These are phyloP conservation scores for Globisporangium middletonii DNA, from an alignment of 352 stramenopile species.

Conservation along the genomic window DNA sequence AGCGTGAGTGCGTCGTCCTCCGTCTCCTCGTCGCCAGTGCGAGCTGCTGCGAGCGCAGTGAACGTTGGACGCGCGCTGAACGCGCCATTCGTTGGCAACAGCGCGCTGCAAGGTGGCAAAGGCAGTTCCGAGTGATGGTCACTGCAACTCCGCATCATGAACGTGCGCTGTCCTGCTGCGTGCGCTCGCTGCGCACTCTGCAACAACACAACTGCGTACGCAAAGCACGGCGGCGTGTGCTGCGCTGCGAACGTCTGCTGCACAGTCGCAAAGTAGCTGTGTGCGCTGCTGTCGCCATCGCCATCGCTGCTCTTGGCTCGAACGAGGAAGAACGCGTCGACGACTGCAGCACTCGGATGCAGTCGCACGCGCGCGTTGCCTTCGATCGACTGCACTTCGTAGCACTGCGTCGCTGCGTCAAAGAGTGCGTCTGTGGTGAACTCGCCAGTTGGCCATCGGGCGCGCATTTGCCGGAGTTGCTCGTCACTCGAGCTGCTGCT, in stretches of 20 bases:
- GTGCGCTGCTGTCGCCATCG: slow-evolving; percentile 8
- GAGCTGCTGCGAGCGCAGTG: slow-evolving; percentile 24
- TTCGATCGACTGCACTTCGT: slow-evolving; percentile 67
- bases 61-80: slow-evolving; percentile 41
- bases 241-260: slow-evolving; percentile 34
- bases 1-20: slow-evolving; percentile 15
- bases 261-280: slow-evolving; percentile 36
- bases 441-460: slow-evolving; percentile 23
- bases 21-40: neutral
- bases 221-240: slow-evolving; percentile 27
- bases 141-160: slow-evolving; percentile 7
- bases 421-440: slow-evolving; percentile 23
- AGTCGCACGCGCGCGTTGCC: slow-evolving; percentile 39
- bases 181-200: slow-evolving; percentile 22
- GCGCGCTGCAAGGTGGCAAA: slow-evolving; percentile 3
- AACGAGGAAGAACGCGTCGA: slow-evolving; percentile 29
- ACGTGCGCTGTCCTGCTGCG: slow-evolving; percentile 2
- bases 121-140: too few relatives aligned
- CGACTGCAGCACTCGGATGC: slow-evolving; percentile 27
- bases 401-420: slow-evolving; percentile 25
- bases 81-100: slow-evolving; percentile 41
- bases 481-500: slow-evolving; percentile 2
- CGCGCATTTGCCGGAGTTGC: slow-evolving; percentile 16
- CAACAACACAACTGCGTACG: slow-evolving; percentile 31
- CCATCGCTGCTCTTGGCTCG: slow-evolving; percentile 21